These are phyloP conservation scores for Inga laurina DNA, from an alignment of 306 rosid species.

Conservation along the genomic window DNA sequence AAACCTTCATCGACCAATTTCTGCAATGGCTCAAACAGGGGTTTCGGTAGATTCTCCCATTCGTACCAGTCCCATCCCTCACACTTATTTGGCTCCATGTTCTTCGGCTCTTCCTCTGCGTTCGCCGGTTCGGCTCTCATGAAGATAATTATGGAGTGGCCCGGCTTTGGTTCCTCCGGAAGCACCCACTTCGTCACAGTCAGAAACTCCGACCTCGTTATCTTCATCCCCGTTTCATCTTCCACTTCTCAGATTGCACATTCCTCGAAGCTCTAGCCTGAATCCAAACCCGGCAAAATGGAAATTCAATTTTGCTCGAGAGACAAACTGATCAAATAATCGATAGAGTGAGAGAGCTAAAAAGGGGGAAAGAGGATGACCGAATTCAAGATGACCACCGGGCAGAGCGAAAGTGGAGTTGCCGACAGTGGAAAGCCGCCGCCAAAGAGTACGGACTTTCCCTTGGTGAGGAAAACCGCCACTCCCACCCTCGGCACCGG, in stretches of 20 bases:
- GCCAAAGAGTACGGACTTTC: constrained; percentile 41
- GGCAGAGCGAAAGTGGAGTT: constrained; percentile 54
- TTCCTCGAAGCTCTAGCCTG: constrained; percentile 80
- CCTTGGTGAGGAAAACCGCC: constrained; percentile 53
- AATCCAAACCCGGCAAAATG: background rate
- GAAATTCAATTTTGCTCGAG: background rate
- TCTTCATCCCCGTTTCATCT: constrained; percentile 69
- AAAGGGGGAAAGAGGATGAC: constrained; percentile 23
- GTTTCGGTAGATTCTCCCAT: constrained; percentile 59
- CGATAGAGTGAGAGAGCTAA: background rate
- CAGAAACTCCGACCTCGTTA: constrained; percentile 44
- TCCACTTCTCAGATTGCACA: constrained; percentile 73
- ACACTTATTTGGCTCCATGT: constrained; percentile 68
- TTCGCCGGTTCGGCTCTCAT: constrained; percentile 47
- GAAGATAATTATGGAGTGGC: constrained; percentile 62
- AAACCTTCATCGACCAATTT: constrained; percentile 52
- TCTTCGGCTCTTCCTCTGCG: constrained; percentile 44
- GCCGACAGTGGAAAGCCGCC: constrained; percentile 50
- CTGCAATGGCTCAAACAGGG: constrained; percentile 65
- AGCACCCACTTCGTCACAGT: constrained; percentile 55
- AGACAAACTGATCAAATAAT: background rate
- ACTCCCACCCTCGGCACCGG: constrained; percentile 59
- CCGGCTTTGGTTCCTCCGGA: constrained; percentile 45
- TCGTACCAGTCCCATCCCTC: constrained; percentile 85
- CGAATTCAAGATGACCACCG: constrained; percentile 63